Evolutionary conservation across 2,329 filamentous ascomycete species (phyloP), one percentile per base, ranked within the genome.

Genomic region (Apiospora kogelbergensis): DNA sequence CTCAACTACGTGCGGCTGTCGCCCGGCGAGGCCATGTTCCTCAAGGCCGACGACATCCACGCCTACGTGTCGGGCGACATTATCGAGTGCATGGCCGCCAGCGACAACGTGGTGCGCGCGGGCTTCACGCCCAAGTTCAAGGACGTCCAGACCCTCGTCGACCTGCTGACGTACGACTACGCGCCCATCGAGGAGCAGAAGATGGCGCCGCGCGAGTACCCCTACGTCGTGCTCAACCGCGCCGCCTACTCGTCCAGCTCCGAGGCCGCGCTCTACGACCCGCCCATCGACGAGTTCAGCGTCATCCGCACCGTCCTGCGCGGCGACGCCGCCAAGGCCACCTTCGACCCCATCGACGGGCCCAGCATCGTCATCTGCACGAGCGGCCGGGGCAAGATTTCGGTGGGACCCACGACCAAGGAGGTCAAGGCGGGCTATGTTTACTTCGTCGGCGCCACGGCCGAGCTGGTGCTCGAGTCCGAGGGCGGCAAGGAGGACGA

Each of bases 61-160:
- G 96, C 96, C 65, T 99, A 99, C 80, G 83, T 97, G 57, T 93
- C 91, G 2, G 93, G 93, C 70, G 95, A 99, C 77, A 97, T 99
- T 74, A 94, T 99, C 79, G 96, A 99, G 82, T 99, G 96, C 85
- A 99, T 99, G 96, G 96, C 96, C 0, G 92, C 94, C 10, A 97
- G 93, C n/a, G 96, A 99, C 86, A 99, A 99, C 74, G 96, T 99
- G 44, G 95, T 99, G 66, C 94, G 96, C 68, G 96, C 96, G 0
- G 96, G 96, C 57, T 96, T 99, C 81, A 99, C 96, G 0, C 96
- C 96, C 68, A 99, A 99, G 80, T 99, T 97, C 87, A 98, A 98
- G 83, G 96, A 99, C 75, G 93, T 98, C 26, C 83, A 90, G 67
- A 98, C 94, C 0, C 86, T 99, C 13, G 94, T 95, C 42, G 87